Evolutionary conservation across 2,329 filamentous ascomycete species (phyloP), one percentile per base, ranked within the genome.

Genomic region (Saccharata proteae): DNA sequence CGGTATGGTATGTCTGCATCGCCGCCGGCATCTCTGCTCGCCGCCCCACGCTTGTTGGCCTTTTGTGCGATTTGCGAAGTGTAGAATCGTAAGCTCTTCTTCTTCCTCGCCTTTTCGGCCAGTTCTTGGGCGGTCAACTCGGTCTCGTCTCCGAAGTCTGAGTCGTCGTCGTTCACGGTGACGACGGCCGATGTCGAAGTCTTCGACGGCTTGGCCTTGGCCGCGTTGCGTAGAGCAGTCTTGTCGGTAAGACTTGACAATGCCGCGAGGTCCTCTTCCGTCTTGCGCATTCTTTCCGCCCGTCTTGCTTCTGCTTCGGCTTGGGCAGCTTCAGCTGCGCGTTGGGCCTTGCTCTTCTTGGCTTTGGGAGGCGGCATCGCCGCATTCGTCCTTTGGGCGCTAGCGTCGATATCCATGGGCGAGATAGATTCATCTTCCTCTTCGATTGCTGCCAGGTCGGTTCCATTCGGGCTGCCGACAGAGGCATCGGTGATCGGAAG

Each of bases 61-160:
- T 94, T 96, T 54, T 96, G 88, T 16, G 82, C 80, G 42, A 98
- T 90, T 54, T 98, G 90, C 3, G 86, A 93, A 3, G 92, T 96
- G 69, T 98, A 98, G 67, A 98, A 98, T 40, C 85, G 80, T 36
- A 98, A 71, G 41, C 75, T 84, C 66, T 92, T 93, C 67, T 90
- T 93, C 56, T 81, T 81, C 37, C 74, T 72, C 0, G 78, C 81
- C 59, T 98, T 98, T 47, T 93, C 83, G 24, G 80, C 81, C 1
- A 83, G 79, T 38, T 88, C 76, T 38, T 76, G 70, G 8, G 77
- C 74, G 32, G 85, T 83, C 36, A 96, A 70, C 4, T 66, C 62
- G 11, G 82, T 78, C 52, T 93, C 85, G 47, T 98, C 90, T 44
- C 88, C 90, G 51, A 98, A 88, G 62, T 98, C 90, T 3, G 85